Percentiles rank a stretch among this genome's conserved stretches.
phyloP scores from a whole-genome alignment of 2,329 filamentous ascomycete genomes.

The Lachnellula hyalina region DNA sequence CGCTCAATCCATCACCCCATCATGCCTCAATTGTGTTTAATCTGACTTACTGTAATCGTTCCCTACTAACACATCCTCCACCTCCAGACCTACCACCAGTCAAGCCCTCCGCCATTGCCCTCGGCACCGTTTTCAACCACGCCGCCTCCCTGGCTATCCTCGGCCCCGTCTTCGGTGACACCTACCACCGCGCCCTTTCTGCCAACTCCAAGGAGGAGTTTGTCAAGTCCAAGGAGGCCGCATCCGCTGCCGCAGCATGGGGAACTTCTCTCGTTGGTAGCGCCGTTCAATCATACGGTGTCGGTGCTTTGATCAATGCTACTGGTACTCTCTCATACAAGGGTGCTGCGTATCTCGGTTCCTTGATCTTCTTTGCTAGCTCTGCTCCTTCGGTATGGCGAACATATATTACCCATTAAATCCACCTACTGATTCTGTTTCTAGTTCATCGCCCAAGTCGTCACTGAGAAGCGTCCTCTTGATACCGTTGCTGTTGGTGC shows the following conservation, averaged over 20 bases:
- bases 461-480: constrained; percentile 85
- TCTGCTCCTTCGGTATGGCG: constrained; percentile 75
- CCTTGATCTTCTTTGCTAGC: constrained; percentile 85
- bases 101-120: constrained; percentile 95
- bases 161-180: constrained; percentile 85
- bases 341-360: constrained; percentile 89
- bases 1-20: neutral
- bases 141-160: constrained; percentile 82
- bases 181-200: constrained; percentile 85
- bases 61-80: constrained; percentile 6
- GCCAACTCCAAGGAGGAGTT: constrained; percentile 97
- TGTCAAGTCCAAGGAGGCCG: constrained; percentile 85
- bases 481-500: constrained; percentile 86
- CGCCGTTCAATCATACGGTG: constrained; percentile 81
- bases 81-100: constrained; percentile 65
- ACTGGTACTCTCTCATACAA: constrained; percentile 95
- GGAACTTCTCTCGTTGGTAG: constrained; percentile 86
- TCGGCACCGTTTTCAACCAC: constrained; percentile 96
- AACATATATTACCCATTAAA: neutral
- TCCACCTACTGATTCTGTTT: constrained; percentile 3
- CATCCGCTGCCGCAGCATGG: constrained; percentile 81
- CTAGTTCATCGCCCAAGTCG: constrained; percentile 78
- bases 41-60: neutral
- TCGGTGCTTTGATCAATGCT: constrained; percentile 87
- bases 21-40: neutral